Base-by-base conservation (phyloP, 2,329 filamentous ascomycete genomes). In the Tolypocladium endophyticum region DNA sequence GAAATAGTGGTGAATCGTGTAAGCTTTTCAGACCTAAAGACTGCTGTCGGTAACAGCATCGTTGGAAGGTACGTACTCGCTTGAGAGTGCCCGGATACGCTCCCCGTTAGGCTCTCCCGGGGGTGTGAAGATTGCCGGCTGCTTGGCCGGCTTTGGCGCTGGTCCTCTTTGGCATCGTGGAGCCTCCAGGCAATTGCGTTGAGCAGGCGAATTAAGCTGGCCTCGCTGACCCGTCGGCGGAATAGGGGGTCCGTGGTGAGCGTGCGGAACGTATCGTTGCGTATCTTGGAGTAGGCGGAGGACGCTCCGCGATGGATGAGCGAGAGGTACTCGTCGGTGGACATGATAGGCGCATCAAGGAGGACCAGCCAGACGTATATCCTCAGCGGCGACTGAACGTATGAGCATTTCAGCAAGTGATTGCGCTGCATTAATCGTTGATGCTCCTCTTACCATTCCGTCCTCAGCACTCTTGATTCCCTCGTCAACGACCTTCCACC, bases 351-450 rank as follows among this genome's bases (percentile, higher is more conserved):
- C 38, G 92, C 87, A 70, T 96, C 90, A 67, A 99, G 87, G 16
- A 99, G 84, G 66, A 96, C 90, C 47, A 97, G 83, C 94, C 94
- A 99, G 64, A 96, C 85, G 73, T 99, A 97, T 71, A 97, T 95
- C 68, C 94, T 88, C 63, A 94, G 79, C 54, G 92, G 88, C 25
- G 94, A 99, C 93, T 96, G 56, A 25, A 35, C 14, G 56, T 38
- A 38, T 11, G 4, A n/a, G 25, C 30, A 16, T 55, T 18, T 57
- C 20, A 23, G 62, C 47, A 2, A n/a, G n/a, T n/a, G n/a, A n/a
- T n/a, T n/a, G n/a, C n/a, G n/a, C n/a, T n/a, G n/a, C n/a, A n/a
- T n/a, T n/a, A n/a, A n/a, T n/a, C n/a, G n/a, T n/a, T 35, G 9
- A 23, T 16, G 1, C 2, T 16, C 20, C 23, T 53, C 69, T 78